A percentile compares a stretch with the other conserved stretches of the same genome.
Evolutionary conservation across 768 basidiomycete species (phyloP).

Genomic region (Tulasnella sp.): DNA sequence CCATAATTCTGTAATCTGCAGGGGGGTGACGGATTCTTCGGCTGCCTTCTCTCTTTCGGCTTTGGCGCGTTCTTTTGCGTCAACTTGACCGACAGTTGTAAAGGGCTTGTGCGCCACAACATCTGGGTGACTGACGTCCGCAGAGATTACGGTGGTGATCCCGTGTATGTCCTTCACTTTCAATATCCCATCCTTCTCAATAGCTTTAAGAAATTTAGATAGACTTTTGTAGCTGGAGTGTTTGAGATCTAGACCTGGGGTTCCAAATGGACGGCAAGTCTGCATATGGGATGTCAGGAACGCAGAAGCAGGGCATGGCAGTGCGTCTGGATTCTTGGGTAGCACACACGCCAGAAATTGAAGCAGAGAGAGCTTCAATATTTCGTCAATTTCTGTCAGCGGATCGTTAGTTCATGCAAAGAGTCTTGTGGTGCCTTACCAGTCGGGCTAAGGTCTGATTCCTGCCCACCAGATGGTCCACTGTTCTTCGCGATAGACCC

Average conservation of each 20-base stretch:
- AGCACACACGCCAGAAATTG: constrained; percentile 42
- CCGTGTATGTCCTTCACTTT: constrained; percentile 54
- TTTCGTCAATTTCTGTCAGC: constrained; percentile 38
- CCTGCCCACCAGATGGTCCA: too few species aligned
- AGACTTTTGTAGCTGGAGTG: constrained; percentile 71
- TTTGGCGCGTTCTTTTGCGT: constrained; percentile 48
- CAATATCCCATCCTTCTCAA: constrained; percentile 62
- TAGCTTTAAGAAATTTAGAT: constrained; percentile 61
- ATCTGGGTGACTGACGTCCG: constrained; percentile 44
- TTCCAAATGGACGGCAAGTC: constrained; percentile 67
- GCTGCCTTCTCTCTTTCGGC: constrained; percentile 43
- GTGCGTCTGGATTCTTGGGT: constrained; percentile 13
- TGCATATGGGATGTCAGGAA: constrained; percentile 37
- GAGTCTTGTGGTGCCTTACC: too few species aligned
- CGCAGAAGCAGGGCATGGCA: constrained; percentile 34
- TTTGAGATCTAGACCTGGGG: constrained; percentile 49
- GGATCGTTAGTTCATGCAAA: too few species aligned
- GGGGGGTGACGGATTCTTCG: constrained; percentile 33
- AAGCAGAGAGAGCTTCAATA: constrained; percentile 49
- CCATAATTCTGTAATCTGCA: constrained; percentile 58
- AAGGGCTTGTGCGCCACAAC: constrained; percentile 41
- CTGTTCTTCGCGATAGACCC: too few species aligned
- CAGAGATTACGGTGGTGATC: constrained; percentile 29
- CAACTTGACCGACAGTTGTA: constrained; percentile 53
- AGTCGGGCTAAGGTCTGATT: too few species aligned